A percentile compares a stretch with the other conserved stretches of the same genome.
These are phyloP conservation scores for Teunomyces kruisii DNA, from an alignment of 805 yeast species.

Conservation along the genomic window DNA sequence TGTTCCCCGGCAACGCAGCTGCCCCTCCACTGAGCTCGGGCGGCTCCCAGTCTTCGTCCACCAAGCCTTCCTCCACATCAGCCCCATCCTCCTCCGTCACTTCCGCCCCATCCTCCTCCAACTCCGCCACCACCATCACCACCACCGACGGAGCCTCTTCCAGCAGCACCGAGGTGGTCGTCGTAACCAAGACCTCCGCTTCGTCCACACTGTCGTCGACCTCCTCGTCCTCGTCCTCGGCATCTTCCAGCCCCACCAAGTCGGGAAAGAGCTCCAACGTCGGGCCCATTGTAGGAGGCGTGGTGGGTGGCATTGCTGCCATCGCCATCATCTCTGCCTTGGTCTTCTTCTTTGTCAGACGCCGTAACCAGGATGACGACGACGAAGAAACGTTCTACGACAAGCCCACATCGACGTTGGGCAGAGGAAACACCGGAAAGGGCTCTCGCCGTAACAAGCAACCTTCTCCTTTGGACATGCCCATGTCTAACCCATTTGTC, in stretches of 20 bases:
- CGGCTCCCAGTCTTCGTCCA: constrained; percentile 5
- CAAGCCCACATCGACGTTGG: constrained; percentile 26
- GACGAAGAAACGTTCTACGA: constrained; percentile 38
- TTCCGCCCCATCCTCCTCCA: neutral
- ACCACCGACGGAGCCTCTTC: neutral
- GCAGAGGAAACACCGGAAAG: constrained; percentile 39
- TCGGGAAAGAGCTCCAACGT: constrained; percentile 26
- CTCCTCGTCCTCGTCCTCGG: neutral
- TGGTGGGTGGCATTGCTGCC: constrained; percentile 43
- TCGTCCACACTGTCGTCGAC: constrained; percentile 3
- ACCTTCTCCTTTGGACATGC: constrained; percentile 33
- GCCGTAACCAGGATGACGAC: constrained; percentile 50
- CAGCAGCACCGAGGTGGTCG: neutral
- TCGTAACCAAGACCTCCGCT: neutral
- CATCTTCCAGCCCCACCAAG: neutral
- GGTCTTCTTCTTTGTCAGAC: constrained; percentile 32
- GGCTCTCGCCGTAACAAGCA: constrained; percentile 23
- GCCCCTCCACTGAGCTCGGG: constrained; percentile 2
- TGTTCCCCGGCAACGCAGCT: constrained; percentile 26
- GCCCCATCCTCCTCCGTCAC: constrained; percentile 3
- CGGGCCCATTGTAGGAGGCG: constrained; percentile 47
- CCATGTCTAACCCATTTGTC: constrained; percentile 59
- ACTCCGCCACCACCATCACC: constrained; percentile 1
- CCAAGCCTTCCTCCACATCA: constrained; percentile 14
- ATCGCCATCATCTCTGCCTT: constrained; percentile 21